Percentiles rank a stretch among this genome's conserved stretches.
Conservation (phyloP, 2,329 filamentous ascomycete genomes). For the Teratosphaeria destructans region DNA sequence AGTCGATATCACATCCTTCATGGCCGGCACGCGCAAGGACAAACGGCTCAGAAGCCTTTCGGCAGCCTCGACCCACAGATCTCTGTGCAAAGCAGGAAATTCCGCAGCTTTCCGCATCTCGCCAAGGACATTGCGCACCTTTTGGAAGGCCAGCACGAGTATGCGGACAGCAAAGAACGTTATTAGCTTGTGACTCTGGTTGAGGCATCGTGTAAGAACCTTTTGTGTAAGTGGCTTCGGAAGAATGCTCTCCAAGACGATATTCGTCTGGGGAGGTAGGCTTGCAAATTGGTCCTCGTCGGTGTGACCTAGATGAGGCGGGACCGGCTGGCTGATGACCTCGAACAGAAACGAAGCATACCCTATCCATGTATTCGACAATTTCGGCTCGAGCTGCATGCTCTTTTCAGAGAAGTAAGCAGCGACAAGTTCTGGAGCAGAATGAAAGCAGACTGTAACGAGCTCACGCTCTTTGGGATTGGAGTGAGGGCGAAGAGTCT, state of each 20-base stretch:
- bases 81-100: slow-evolving; percentile 27
- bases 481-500: slow-evolving; percentile 72
- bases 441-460: slow-evolving; percentile 65
- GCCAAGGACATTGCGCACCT: slow-evolving; percentile 55
- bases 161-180: slow-evolving; percentile 77
- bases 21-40: slow-evolving; percentile 63
- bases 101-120: slow-evolving; percentile 43
- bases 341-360: slow-evolving; percentile 84
- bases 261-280: slow-evolving; percentile 65
- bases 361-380: slow-evolving; percentile 89
- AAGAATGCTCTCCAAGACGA: slow-evolving; percentile 76
- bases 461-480: slow-evolving; percentile 73
- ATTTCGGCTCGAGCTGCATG: slow-evolving; percentile 82
- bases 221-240: slow-evolving; percentile 74
- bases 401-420: slow-evolving; percentile 76
- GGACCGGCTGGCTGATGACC: slow-evolving; percentile 63
- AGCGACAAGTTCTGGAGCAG: slow-evolving; percentile 75
- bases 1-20: slow-evolving; percentile 67
- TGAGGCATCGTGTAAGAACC: slow-evolving; percentile 66
- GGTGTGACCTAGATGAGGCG: slow-evolving; percentile 58
- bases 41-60: slow-evolving; percentile 63
- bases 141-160: slow-evolving; percentile 67
- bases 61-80: slow-evolving; percentile 60
- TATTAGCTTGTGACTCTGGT: slow-evolving; percentile 65
- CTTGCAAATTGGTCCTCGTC: slow-evolving; percentile 45